Conservation (phyloP, 2,329 filamentous ascomycete genomes). For the Stagonosporopsis chrysanthemi region DNA sequence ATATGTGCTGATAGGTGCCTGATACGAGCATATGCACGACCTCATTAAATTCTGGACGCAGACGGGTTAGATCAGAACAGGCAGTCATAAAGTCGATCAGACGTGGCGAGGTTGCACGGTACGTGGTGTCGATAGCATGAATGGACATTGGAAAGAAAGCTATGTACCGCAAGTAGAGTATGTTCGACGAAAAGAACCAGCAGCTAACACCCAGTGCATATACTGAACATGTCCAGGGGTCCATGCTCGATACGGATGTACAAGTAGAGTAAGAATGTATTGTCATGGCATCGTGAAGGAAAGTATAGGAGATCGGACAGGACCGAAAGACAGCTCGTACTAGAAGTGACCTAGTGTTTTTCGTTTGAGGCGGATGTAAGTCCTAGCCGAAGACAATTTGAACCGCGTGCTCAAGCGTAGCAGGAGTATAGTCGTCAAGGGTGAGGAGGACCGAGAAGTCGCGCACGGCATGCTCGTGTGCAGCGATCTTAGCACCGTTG, state of each 20-base stretch:
- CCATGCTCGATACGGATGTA: not conserved
- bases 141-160: not conserved
- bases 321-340: constrained; percentile 11
- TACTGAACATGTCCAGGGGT: constrained; percentile 2
- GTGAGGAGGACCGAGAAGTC: constrained; percentile 41
- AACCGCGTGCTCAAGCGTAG: constrained; percentile 36
- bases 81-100: not conserved
- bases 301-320: not conserved
- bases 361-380: not conserved
- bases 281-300: constrained; percentile 11
- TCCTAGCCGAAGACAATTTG: constrained; percentile 35
- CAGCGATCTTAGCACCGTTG: constrained; percentile 21
- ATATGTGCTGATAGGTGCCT: not conserved
- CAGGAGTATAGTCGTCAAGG: constrained; percentile 39
- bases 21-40: too few relatives aligned
- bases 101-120: not conserved
- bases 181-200: constrained; percentile 13
- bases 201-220: constrained; percentile 16
- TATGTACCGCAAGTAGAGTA: constrained; percentile 9
- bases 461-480: constrained; percentile 31
- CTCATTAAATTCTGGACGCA: not conserved
- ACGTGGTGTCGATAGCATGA: not conserved
- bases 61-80: not conserved
- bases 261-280: not conserved
- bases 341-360: not conserved